Percentiles rank a stretch among this genome's conserved stretches.
These are phyloP conservation scores for Plasmodium vivax DNA, from an alignment of 169 alveolate genomes.

Conservation along the genomic window DNA sequence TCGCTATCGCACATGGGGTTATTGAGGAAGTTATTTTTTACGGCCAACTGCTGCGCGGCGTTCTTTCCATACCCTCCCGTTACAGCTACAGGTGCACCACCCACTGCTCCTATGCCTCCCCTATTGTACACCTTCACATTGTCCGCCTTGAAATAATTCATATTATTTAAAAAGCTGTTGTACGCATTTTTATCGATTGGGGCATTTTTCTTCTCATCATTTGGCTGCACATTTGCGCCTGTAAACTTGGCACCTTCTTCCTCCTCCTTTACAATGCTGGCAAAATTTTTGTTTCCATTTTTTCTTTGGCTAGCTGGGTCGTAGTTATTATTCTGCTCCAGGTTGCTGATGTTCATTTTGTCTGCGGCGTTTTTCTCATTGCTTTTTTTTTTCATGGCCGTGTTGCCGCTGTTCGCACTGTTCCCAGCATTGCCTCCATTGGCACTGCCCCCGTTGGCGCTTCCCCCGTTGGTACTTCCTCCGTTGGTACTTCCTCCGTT, in stretches of 20 bases:
- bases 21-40: constrained; percentile 34
- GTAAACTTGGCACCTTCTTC: constrained; percentile 1
- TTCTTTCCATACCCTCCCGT: constrained; percentile 2
- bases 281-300: constrained; percentile 10
- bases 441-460: too few species aligned
- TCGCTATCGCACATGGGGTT: constrained; percentile 15
- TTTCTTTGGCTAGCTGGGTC: constrained; percentile 20
- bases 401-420: neutral
- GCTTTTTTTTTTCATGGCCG: neutral
- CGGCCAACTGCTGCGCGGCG: constrained; percentile 2
- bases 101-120: neutral
- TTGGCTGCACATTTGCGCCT: constrained; percentile 6
- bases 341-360: neutral
- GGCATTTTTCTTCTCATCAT: constrained; percentile 9
- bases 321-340: neutral
- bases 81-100: neutral
- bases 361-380: neutral
- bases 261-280: constrained; percentile 7
- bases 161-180: constrained; percentile 2
- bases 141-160: constrained; percentile 58
- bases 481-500: neutral
- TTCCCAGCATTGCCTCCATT: neutral
- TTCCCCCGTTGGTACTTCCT: neutral
- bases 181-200: constrained; percentile 18
- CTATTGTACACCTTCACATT: constrained; percentile 9